Base-by-base conservation (phyloP, 2,329 filamentous ascomycete species). In the Hymenoscyphus salicellus region DNA sequence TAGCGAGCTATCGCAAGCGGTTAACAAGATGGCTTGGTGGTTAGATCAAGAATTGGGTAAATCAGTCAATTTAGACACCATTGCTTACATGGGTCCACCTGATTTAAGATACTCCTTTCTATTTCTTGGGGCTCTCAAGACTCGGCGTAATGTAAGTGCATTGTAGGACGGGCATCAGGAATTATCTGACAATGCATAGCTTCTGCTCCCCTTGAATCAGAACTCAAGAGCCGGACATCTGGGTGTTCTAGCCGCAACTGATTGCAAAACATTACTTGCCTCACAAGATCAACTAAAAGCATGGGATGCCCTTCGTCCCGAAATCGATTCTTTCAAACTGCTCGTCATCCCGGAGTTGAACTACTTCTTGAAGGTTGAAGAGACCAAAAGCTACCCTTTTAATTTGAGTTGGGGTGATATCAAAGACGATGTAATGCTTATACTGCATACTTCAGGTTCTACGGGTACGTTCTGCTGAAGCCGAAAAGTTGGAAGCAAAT, bases 391-490 rank as follows among this genome's bases (percentile, higher is more conserved):
- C 11, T 55, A 55, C 55, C 32, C 60, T 20, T 62, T 41, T 30
- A 55, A 16, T 30, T 32, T 52, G 28, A 62, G 46, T 16, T 57
- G 43, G 46, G 57, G 32, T 2, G 62, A 64, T 17, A 55, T 20
- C 8, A 64, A 59, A 26, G 55, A 63, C 16, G 58, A 64, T 30
- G 55, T 62, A n/a, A 60, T 38, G n/a, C 30, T 66, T 17, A 43
- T 46, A n/a, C 59, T 62, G 23, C 64, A 66, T 59, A 66, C 64
- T 32, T 64, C 62, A 10, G 59, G 62, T 10, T 64, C 58, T 16
- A 66, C 62, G 26, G 46, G 46, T 52, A 52, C 3, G 20, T 52
- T 23, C 20, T 52, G 23, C 23, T 23, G 11, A 52, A n/a, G 14
- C 36, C 14, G 14, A 52, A 20, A 26, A 52, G 10, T 4, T 23